Conservation (phyloP, 106 monocot genomes). For the Acorus gramineus region DNA sequence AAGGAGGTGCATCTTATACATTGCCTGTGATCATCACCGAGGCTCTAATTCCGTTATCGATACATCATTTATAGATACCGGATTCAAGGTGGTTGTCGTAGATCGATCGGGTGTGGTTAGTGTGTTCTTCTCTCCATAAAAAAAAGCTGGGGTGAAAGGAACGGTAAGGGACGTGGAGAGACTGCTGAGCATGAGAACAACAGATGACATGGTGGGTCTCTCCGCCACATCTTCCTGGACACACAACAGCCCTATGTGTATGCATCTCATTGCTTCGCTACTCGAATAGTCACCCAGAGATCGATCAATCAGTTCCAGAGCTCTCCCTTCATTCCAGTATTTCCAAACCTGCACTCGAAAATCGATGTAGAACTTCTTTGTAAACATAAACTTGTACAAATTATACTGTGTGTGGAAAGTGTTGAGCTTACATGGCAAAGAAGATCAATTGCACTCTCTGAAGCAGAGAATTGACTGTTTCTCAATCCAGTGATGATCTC, state of each 20-base stretch:
- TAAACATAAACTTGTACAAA: background rate
- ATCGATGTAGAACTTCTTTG: background rate
- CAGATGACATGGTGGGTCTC: conserved; percentile 4
- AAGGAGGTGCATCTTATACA: no score
- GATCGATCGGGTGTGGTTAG: no score
- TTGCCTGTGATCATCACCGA: no score
- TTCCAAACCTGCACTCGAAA: background rate
- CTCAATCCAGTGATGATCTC: conserved; percentile 4
- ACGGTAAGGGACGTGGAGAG: background rate
- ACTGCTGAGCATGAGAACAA: conserved; percentile 3
- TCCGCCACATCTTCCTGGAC: background rate
- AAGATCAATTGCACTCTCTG: background rate
- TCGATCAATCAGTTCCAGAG: background rate
- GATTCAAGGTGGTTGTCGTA: no score
- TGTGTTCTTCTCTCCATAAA: no score
- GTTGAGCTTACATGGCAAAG: background rate
- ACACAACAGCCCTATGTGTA: background rate
- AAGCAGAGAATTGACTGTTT: background rate
- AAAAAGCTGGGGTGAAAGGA: no score
- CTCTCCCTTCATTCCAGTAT: background rate
- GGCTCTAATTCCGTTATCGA: no score
- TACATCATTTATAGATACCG: no score
- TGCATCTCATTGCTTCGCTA: background rate
- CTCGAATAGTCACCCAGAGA: background rate
- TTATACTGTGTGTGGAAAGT: no score